phyloP scores from a whole-genome alignment of 140 eudicot species.

The Anethum foeniculum region DNA sequence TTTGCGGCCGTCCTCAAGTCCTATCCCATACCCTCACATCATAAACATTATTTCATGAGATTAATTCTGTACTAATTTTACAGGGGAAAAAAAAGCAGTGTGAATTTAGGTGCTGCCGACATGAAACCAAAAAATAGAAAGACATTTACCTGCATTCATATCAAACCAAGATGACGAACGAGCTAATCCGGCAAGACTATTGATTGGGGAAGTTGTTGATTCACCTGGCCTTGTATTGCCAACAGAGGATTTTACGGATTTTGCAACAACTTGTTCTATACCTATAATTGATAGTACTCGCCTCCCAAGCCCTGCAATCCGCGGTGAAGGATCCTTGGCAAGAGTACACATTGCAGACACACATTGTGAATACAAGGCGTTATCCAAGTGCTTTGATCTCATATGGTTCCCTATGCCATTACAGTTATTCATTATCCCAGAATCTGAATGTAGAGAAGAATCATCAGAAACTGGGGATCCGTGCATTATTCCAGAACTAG shows the following conservation, averaged over 20 bases:
- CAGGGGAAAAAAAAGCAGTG: neutral
- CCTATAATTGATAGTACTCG: slow-evolving; percentile 80
- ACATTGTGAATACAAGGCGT: slow-evolving; percentile 72
- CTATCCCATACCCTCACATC: neutral
- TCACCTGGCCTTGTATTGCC: slow-evolving; percentile 45
- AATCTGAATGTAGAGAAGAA: slow-evolving; percentile 88
- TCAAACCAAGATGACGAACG: slow-evolving; percentile 97
- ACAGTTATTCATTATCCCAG: slow-evolving; percentile 53
- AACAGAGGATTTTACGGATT: slow-evolving; percentile 40
- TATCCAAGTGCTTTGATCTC: slow-evolving; percentile 66
- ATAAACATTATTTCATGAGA: neutral
- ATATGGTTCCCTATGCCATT: slow-evolving; percentile 59
- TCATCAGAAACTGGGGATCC: slow-evolving; percentile 97
- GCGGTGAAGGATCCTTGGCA: slow-evolving; percentile 94
- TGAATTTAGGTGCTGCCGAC: neutral
- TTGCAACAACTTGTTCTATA: slow-evolving; percentile 82
- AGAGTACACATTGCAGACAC: slow-evolving; percentile 81
- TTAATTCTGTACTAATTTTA: neutral
- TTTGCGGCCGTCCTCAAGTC: neutral
- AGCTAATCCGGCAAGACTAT: slow-evolving; percentile 68
- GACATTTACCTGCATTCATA: slow-evolving; percentile 68
- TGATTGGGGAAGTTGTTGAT: slow-evolving; percentile 30
- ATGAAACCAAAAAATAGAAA: neutral
- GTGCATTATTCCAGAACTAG: slow-evolving; percentile 74
- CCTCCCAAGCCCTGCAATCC: slow-evolving; percentile 67